A percentile compares a stretch with the other conserved stretches of the same genome.
Conservation (phyloP, 2,329 filamentous ascomycete genomes). For the Chaetomiaceae sp. region DNA sequence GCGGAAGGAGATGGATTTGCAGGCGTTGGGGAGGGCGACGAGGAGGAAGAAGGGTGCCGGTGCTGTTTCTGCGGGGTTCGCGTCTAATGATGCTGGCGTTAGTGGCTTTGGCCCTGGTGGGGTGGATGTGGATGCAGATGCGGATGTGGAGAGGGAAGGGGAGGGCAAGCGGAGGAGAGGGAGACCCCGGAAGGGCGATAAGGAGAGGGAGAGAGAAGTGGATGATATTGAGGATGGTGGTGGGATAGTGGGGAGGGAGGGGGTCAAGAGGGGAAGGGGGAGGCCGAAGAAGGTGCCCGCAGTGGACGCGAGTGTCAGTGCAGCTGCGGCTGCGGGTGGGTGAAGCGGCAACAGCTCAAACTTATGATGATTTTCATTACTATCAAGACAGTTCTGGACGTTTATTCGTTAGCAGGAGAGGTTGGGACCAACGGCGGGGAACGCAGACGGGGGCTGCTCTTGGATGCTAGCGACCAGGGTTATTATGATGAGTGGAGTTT, state of each 20-base stretch:
- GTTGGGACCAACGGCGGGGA: too few relatives aligned
- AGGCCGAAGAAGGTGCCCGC: constrained; percentile 1
- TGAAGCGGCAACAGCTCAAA: constrained; percentile 3
- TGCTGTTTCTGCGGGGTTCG: background rate
- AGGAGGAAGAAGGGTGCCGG: constrained; percentile 11
- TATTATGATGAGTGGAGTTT: too few relatives aligned
- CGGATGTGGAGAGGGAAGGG: background rate
- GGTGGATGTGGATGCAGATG: too few relatives aligned
- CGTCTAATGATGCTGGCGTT: background rate
- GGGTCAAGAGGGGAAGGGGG: background rate
- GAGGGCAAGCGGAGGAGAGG: background rate
- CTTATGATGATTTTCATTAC: background rate
- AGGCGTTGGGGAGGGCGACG: constrained; percentile 32
- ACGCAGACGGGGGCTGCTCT: too few relatives aligned
- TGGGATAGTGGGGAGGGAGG: background rate
- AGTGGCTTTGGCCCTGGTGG: background rate
- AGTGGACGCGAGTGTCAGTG: too few relatives aligned
- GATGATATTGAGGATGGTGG: background rate
- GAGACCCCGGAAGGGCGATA: background rate
- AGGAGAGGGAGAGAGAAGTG: background rate
- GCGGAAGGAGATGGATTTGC: constrained; percentile 65
- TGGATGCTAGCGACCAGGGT: too few relatives aligned
- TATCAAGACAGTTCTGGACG: too few relatives aligned
- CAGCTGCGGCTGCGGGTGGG: background rate
- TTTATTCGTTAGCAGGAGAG: too few relatives aligned